Percentiles rank a stretch among this genome's conserved stretches.
phyloP scores from a whole-genome alignment of 495 filamentous ascomycete genomes.

The Zalerion maritima region DNA sequence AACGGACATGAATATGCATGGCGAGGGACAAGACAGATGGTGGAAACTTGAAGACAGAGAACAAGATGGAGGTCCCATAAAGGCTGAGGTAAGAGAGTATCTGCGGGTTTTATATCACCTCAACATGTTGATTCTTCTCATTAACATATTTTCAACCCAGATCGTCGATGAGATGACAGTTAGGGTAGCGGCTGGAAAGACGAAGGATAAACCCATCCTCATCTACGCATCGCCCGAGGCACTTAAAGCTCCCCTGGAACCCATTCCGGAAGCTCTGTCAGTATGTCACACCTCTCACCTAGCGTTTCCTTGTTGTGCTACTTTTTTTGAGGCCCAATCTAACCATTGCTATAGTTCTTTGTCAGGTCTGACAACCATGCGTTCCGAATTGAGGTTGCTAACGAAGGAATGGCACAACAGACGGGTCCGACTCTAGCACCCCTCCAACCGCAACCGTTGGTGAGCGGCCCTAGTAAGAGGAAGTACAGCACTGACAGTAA shows the following conservation, averaged over 20 bases:
- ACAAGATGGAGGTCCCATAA: conserved; percentile 13
- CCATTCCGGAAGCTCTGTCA: conserved; percentile 22
- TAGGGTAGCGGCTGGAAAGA: conserved; percentile 19
- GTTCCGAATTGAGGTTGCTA: conserved; percentile 26
- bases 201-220: conserved; percentile 18
- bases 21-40: conserved; percentile 22
- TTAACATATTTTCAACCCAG: too few species aligned
- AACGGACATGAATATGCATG: conserved; percentile 10
- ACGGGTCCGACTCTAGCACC: too few species aligned
- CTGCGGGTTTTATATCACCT: too few species aligned
- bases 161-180: too few species aligned
- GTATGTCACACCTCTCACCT: conserved; percentile 9
- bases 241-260: conserved; percentile 15
- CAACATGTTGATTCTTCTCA: too few species aligned
- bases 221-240: conserved; percentile 29
- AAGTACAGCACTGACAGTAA: conserved; percentile 16
- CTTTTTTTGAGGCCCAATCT: not conserved
- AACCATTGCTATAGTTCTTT: conserved; percentile 16
- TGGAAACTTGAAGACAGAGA: conserved; percentile 22
- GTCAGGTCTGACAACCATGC: conserved; percentile 27
- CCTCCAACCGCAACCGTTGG: conserved; percentile 6
- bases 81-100: conserved; percentile 24
- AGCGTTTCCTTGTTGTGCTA: too few species aligned
- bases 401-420: too few species aligned
- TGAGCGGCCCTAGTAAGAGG: conserved; percentile 6